These are phyloP conservation scores for Plantago ovata DNA, from an alignment of 257 asterid genomes.

Conservation along the genomic window DNA sequence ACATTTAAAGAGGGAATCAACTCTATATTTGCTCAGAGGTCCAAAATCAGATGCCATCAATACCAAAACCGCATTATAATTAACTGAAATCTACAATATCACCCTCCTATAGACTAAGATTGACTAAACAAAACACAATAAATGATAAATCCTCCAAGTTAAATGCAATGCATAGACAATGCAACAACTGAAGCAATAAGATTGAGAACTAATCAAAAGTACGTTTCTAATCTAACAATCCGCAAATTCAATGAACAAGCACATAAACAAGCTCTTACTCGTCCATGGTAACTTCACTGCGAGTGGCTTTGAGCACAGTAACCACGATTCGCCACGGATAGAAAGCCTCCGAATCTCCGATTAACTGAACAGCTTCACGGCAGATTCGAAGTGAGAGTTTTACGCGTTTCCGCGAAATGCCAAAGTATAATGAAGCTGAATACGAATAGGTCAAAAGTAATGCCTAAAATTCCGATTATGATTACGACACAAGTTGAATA, in stretches of 20 bases:
- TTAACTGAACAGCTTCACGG: slow-evolving; percentile 17
- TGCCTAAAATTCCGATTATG: slow-evolving; percentile 3
- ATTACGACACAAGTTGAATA: neutral
- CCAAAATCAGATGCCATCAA: neutral
- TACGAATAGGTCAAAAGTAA: slow-evolving; percentile 12
- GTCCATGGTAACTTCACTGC: slow-evolving; percentile 37
- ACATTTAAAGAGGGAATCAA: slow-evolving; percentile 21
- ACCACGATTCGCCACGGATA: slow-evolving; percentile 12
- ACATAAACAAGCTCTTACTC: slow-evolving; percentile 35
- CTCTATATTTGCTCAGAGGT: slow-evolving; percentile 10
- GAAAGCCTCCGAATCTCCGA: too few species aligned
- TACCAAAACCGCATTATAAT: neutral
- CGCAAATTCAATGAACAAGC: slow-evolving; percentile 10
- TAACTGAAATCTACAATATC: too few species aligned
- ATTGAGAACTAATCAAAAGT: too few species aligned
- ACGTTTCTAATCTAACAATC: slow-evolving; percentile 1
- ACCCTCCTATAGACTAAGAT: too few species aligned
- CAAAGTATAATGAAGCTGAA: slow-evolving; percentile 12
- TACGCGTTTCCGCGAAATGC: slow-evolving; percentile 11
- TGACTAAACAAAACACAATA: too few species aligned
- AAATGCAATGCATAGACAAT: too few species aligned
- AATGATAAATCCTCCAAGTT: too few species aligned
- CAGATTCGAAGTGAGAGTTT: slow-evolving; percentile 14
- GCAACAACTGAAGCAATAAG: too few species aligned
- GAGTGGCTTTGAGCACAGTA: neutral